Evolutionary conservation across 202 grass and related monocot genomes (phyloP).

Genomic region (Miscanthus sacchariflorus): DNA sequence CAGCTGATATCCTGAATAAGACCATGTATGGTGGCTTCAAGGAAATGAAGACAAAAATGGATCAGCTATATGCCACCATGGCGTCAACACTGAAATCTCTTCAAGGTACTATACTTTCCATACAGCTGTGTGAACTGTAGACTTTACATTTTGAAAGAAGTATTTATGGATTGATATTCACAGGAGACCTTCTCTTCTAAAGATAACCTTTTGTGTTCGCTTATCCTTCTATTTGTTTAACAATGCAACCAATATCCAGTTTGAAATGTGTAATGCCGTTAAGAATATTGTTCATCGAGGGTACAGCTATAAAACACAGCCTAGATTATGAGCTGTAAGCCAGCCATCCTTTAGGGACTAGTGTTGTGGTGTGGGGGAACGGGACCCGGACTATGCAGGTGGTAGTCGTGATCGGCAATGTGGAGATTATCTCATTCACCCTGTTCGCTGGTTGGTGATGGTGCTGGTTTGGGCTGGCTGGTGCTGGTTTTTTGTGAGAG

Average conservation of each 20-base stretch:
- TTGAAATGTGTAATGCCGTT: not conserved
- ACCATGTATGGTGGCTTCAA: slow-evolving; percentile 85
- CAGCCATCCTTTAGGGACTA: slow-evolving; percentile 4
- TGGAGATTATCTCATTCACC: no score
- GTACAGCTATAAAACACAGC: not conserved
- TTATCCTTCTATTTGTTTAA: slow-evolving; percentile 27
- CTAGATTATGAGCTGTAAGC: slow-evolving; percentile 21
- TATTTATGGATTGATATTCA: slow-evolving; percentile 13
- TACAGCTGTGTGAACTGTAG: slow-evolving; percentile 15
- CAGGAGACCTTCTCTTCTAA: not conserved
- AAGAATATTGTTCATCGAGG: not conserved
- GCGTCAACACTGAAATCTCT: slow-evolving; percentile 75
- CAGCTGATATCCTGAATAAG: slow-evolving; percentile 80
- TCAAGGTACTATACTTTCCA: slow-evolving; percentile 64
- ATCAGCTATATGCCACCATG: slow-evolving; percentile 90
- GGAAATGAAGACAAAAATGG: slow-evolving; percentile 85
- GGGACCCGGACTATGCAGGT: not conserved
- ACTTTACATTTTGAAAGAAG: not conserved
- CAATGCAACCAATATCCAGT: slow-evolving; percentile 20
- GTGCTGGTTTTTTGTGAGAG: no score
- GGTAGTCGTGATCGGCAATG: not conserved
- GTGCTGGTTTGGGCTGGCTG: no score
- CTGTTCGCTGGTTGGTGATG: no score
- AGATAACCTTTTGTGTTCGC: slow-evolving; percentile 22
- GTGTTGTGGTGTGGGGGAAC: not conserved